Evolutionary conservation across 768 basidiomycete species (phyloP).

Genomic region (Plicaturopsis crispa): DNA sequence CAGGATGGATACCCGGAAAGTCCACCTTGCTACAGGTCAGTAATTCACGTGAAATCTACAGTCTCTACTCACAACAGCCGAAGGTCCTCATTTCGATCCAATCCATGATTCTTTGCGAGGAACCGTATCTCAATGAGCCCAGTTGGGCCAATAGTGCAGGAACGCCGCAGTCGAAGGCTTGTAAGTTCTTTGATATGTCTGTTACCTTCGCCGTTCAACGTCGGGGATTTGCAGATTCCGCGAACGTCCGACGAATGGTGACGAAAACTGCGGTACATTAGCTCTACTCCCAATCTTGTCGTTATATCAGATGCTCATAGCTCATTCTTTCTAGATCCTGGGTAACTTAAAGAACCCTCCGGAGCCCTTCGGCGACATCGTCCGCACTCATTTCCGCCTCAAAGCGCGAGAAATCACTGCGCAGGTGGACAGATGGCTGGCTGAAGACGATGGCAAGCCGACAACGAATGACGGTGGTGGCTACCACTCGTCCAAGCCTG

Average conservation of each 20-base stretch:
- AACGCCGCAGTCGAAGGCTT: constrained; percentile 67
- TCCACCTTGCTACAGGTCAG: constrained; percentile 80
- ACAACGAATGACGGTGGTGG: constrained; percentile 51
- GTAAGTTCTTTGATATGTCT: constrained; percentile 42
- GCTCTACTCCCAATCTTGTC: constrained; percentile 5
- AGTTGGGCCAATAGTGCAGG: constrained; percentile 75
- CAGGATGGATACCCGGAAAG: constrained; percentile 88
- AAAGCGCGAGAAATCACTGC: constrained; percentile 63
- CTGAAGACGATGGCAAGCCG: constrained; percentile 62
- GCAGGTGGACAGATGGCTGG: constrained; percentile 78
- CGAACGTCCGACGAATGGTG: constrained; percentile 90
- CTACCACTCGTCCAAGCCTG: constrained; percentile 22
- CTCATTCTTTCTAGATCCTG: constrained; percentile 53
- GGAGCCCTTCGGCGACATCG: constrained; percentile 80
- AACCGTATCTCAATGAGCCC: constrained; percentile 86
- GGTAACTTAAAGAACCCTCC: constrained; percentile 76
- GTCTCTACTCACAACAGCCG: constrained; percentile 3
- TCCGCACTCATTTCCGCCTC: constrained; percentile 85
- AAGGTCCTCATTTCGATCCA: constrained; percentile 89
- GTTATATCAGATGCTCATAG: neutral
- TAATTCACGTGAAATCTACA: neutral
- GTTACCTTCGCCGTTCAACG: too few relatives aligned
- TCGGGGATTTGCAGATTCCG: constrained; percentile 68
- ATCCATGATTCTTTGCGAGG: constrained; percentile 93
- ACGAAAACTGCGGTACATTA: constrained; percentile 71